These are phyloP conservation scores for Rubia peregrina DNA, from an alignment of 305 asterid genomes.

Conservation along the genomic window DNA sequence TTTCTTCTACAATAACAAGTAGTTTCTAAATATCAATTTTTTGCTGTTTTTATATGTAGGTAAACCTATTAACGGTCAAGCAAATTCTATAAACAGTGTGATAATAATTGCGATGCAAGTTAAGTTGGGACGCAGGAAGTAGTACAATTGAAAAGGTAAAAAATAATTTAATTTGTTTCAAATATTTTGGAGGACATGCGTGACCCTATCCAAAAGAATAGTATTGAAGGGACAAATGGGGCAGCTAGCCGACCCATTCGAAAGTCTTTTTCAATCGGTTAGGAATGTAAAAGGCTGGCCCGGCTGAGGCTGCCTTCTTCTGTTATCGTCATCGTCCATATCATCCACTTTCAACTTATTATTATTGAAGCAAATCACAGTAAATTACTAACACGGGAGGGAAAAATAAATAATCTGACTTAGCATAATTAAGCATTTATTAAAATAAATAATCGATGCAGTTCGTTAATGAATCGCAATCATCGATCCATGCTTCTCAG, in stretches of 20 bases:
- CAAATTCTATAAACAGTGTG: too few relatives aligned
- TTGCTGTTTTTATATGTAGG: too few relatives aligned
- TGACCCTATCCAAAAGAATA: constrained; percentile 11
- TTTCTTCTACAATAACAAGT: too few relatives aligned
- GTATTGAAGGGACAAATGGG: neutral
- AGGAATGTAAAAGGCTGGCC: neutral
- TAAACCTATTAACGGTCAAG: too few relatives aligned
- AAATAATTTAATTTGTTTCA: neutral
- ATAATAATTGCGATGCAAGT: too few relatives aligned
- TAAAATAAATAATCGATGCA: neutral
- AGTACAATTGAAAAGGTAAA: too few relatives aligned
- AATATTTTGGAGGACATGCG: neutral
- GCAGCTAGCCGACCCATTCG: constrained; percentile 5
- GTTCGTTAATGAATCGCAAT: constrained; percentile 14
- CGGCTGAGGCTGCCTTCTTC: neutral
- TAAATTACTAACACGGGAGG: neutral
- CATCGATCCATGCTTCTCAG: constrained; percentile 1
- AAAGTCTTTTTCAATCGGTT: constrained; percentile 12
- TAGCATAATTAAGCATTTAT: neutral
- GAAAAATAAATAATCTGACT: constrained; percentile 3
- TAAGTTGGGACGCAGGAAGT: too few relatives aligned
- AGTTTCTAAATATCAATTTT: too few relatives aligned
- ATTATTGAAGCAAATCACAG: too few relatives aligned
- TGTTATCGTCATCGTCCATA: neutral
- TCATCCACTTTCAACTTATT: constrained; percentile 4